A percentile compares a stretch with the other conserved stretches of the same genome.
These are phyloP conservation scores for Coemansia umbellata DNA, from an alignment of 192 early-diverging fungal species.

Conservation along the genomic window DNA sequence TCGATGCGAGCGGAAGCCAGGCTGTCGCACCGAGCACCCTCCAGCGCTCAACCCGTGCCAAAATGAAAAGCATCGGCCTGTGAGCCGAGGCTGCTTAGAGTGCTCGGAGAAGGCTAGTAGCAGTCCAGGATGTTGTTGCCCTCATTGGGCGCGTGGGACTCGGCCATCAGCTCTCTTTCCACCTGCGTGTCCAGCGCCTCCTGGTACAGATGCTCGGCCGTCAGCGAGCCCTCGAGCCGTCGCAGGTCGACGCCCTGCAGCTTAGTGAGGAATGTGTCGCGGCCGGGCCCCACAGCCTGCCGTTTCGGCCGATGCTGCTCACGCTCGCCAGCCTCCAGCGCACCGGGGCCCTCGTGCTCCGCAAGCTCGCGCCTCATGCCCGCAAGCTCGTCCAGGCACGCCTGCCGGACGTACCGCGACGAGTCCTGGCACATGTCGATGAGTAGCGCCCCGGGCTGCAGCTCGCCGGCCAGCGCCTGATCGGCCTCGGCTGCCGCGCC, in stretches of 20 bases:
- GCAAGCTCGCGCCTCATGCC: constrained; percentile 6
- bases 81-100: too few species aligned
- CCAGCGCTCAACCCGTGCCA: too few species aligned
- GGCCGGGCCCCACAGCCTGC: neutral
- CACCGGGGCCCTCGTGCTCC: neutral
- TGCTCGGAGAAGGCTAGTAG: constrained; percentile 7
- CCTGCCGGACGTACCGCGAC: constrained; percentile 45
- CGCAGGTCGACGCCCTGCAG: constrained; percentile 26
- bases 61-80: too few species aligned
- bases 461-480: neutral
- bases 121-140: constrained; percentile 53
- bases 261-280: constrained; percentile 7
- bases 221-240: constrained; percentile 23
- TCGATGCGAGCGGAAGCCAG: too few species aligned
- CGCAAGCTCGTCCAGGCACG: constrained; percentile 20
- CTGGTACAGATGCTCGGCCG: constrained; percentile 42
- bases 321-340: neutral
- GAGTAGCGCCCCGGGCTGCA: constrained; percentile 22
- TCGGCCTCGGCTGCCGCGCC: neutral
- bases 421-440: constrained; percentile 41
- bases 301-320: neutral
- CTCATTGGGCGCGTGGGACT: constrained; percentile 26
- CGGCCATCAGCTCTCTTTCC: constrained; percentile 35
- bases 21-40: neutral
- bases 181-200: constrained; percentile 48